Conservation (phyloP, 495 filamentous ascomycete genomes). For the Articulospora tetracladia region DNA sequence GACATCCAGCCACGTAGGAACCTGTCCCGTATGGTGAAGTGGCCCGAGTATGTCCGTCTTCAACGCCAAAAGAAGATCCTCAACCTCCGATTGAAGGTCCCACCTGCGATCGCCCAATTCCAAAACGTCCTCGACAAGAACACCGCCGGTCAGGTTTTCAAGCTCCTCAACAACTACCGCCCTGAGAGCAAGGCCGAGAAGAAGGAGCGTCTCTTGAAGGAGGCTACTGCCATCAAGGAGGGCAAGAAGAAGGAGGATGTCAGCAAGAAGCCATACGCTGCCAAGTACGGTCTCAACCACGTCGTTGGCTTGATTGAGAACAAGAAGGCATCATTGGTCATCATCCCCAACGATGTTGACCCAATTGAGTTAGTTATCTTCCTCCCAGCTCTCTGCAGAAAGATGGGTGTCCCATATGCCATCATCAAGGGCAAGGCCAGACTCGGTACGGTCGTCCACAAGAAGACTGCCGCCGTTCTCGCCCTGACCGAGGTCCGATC, state of each 20-base stretch:
- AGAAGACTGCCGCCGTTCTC: slow-evolving; percentile 98
- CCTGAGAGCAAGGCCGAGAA: slow-evolving; percentile 99
- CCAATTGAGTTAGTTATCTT: slow-evolving; percentile 99
- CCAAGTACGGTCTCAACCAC: slow-evolving; percentile 99
- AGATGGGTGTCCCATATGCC: slow-evolving; percentile 99
- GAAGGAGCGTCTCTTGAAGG: slow-evolving; percentile 98
- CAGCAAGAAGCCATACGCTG: slow-evolving; percentile 98
- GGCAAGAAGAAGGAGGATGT: slow-evolving; percentile 99
- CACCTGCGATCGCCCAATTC: slow-evolving; percentile 97
- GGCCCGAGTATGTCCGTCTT: slow-evolving; percentile 97
- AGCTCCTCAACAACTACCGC: slow-evolving; percentile 99
- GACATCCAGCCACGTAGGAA: slow-evolving; percentile 97
- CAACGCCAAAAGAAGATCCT: slow-evolving; percentile 99
- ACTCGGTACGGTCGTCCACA: slow-evolving; percentile 98
- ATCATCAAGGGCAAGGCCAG: slow-evolving; percentile 99
- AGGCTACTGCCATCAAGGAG: slow-evolving; percentile 93
- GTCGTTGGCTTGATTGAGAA: slow-evolving; percentile 99
- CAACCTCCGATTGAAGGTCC: slow-evolving; percentile 97
- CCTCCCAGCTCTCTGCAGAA: slow-evolving; percentile 97
- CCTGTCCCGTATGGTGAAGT: slow-evolving; percentile 98
- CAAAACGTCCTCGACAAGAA: slow-evolving; percentile 96
- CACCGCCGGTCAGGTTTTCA: slow-evolving; percentile 93
- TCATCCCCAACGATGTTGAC: slow-evolving; percentile 99
- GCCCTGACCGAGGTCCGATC: slow-evolving; percentile 93
- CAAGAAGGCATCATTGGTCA: slow-evolving; percentile 97